These are phyloP conservation scores for Cerioporus squamosus DNA, from an alignment of 1,284 basidiomycete genomes.

Conservation along the genomic window DNA sequence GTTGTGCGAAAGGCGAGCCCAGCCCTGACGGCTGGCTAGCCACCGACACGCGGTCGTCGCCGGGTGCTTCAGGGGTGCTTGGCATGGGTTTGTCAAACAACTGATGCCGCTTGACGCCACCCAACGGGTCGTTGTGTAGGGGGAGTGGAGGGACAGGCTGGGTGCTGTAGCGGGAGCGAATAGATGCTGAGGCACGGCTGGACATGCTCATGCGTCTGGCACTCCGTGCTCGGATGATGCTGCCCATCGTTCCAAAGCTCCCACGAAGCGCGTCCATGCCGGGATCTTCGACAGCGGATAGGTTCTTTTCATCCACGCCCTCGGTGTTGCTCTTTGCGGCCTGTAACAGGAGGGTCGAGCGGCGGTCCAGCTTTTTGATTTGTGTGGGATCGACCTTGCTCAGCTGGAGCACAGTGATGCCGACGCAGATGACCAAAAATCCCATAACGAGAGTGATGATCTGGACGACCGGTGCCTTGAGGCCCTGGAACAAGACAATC, in stretches of 20 bases:
- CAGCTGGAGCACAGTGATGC: constrained; percentile 95
- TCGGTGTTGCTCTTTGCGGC: constrained; percentile 74
- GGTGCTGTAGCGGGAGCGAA: constrained; percentile 27
- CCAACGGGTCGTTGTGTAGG: constrained; percentile 30
- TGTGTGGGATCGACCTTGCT: constrained; percentile 88
- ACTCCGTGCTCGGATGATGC: constrained; percentile 85
- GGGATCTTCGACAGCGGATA: constrained; percentile 67
- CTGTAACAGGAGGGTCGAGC: constrained; percentile 84
- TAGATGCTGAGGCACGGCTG: constrained; percentile 39
- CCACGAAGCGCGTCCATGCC: constrained; percentile 90
- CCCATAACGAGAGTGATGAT: constrained; percentile 93
- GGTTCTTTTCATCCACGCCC: constrained; percentile 61
- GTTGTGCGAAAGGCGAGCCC: constrained; percentile 41
- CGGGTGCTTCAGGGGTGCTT: constrained; percentile 17
- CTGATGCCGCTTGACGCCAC: constrained; percentile 71
- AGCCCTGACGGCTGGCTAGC: constrained; percentile 28
- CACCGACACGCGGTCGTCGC: constrained; percentile 36
- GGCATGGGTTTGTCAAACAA: constrained; percentile 79
- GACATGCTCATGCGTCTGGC: constrained; percentile 66
- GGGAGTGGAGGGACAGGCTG: constrained; percentile 23
- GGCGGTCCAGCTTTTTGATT: constrained; percentile 79
- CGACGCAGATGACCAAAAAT: constrained; percentile 87
- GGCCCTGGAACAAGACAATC: constrained; percentile 88
- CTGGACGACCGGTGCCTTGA: constrained; percentile 74
- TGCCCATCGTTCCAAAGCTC: constrained; percentile 88